Evolutionary conservation across 371 early-diverging fungal species (phyloP).

Genomic region (Mucor circinelloides): DNA sequence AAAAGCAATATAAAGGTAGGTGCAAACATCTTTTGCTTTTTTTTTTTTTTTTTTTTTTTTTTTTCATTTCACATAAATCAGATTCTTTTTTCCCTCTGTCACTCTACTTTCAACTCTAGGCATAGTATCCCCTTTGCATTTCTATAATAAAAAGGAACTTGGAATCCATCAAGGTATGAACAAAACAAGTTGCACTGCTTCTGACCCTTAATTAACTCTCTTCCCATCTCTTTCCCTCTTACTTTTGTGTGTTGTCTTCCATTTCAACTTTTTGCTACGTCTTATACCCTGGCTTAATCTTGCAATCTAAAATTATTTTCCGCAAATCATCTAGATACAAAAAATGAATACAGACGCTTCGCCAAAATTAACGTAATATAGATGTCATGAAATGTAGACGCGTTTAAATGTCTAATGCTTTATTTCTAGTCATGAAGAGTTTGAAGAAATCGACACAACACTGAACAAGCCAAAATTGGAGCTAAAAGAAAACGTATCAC

Average conservation of each 20-base stretch:
- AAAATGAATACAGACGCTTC: conserved; percentile 11
- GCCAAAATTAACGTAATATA: conserved; percentile 6
- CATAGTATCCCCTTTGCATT: neutral
- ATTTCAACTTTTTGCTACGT: neutral
- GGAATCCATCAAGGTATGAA: neutral
- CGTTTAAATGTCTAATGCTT: neutral
- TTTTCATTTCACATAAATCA: neutral
- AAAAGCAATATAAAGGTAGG: conserved; percentile 10
- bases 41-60: conserved; percentile 24
- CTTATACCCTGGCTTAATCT: conserved; percentile 8
- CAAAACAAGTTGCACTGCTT: neutral
- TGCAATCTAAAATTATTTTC: neutral
- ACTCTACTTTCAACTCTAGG: neutral
- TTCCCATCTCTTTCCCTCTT: neutral
- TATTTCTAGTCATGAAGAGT: conserved; percentile 12
- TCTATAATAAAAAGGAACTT: neutral
- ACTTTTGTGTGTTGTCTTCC: neutral
- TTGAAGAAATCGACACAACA: conserved; percentile 22
- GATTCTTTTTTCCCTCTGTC: neutral
- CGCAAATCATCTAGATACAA: neutral
- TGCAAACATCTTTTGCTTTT: neutral
- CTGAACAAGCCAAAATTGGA: conserved; percentile 11
- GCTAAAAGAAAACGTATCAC: conserved; percentile 21
- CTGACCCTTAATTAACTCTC: conserved; percentile 13
- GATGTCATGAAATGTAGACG: neutral